Conservation (phyloP, 495 filamentous ascomycete species). For the Neurospora sp. region DNA sequence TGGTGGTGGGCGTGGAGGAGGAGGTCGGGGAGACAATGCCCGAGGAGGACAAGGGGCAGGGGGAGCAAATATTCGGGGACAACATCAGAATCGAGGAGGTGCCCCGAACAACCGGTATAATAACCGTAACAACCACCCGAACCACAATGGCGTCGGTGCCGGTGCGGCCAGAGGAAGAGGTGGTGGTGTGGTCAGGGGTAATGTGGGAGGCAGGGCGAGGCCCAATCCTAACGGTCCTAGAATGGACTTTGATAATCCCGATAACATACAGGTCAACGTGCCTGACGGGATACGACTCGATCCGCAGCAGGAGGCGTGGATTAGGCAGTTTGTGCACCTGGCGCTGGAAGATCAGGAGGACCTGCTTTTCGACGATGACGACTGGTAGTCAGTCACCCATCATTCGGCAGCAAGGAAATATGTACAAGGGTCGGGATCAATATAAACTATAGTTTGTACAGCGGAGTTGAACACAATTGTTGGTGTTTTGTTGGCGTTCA, state of each 20-base stretch:
- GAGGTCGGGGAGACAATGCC: slow-evolving; percentile 1
- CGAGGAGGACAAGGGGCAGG: slow-evolving; percentile 8
- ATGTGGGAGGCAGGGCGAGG: not conserved
- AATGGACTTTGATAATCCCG: not conserved
- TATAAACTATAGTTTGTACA: not conserved
- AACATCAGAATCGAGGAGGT: not conserved
- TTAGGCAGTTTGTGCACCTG: slow-evolving; percentile 42
- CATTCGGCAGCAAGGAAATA: slow-evolving; percentile 8
- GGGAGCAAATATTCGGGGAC: slow-evolving; percentile 2
- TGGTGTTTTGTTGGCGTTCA: not conserved
- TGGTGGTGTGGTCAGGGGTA: not conserved
- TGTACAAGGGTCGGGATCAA: not conserved
- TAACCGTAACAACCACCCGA: slow-evolving; percentile 13
- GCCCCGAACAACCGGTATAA: slow-evolving; percentile 17
- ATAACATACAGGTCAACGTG: not conserved
- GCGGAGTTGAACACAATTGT: not conserved
- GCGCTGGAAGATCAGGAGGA: slow-evolving; percentile 45
- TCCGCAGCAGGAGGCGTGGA: slow-evolving; percentile 35
- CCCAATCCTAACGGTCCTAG: not conserved
- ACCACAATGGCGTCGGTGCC: not conserved
- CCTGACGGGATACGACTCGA: slow-evolving; percentile 13
- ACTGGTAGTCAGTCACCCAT: slow-evolving; percentile 7
- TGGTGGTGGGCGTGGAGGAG: not conserved
- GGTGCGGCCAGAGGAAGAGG: not conserved
- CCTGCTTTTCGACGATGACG: slow-evolving; percentile 27